Percentiles rank a stretch among this genome's conserved stretches.
phyloP scores from a whole-genome alignment of 805 yeast species.

The Candida schatavii region DNA sequence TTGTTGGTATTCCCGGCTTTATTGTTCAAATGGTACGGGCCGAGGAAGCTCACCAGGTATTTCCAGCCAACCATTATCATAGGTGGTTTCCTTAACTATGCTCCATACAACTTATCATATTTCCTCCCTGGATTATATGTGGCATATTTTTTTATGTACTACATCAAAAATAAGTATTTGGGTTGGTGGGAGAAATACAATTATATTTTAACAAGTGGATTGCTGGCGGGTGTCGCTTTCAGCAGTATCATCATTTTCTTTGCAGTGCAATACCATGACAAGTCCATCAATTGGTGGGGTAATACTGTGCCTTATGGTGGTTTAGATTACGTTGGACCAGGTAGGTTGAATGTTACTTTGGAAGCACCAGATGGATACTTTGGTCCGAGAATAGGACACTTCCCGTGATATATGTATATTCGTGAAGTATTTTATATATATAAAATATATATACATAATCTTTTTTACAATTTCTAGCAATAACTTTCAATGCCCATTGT shows the following conservation, averaged over 20 bases:
- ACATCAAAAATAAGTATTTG: slow-evolving; percentile 23
- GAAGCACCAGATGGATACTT: slow-evolving; percentile 30
- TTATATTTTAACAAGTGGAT: slow-evolving; percentile 23
- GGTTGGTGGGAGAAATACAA: slow-evolving; percentile 37
- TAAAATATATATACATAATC: no score
- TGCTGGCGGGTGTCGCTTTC: slow-evolving; percentile 35
- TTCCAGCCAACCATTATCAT: slow-evolving; percentile 33
- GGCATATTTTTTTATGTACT: slow-evolving; percentile 25
- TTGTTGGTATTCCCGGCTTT: slow-evolving; percentile 21
- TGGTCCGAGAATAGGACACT: no score
- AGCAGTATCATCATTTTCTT: slow-evolving; percentile 33
- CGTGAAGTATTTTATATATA: no score
- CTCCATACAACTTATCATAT: slow-evolving; percentile 34
- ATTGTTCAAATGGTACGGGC: slow-evolving; percentile 13
- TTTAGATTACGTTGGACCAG: slow-evolving; percentile 1
- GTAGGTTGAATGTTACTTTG: background rate
- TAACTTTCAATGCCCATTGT: no score
- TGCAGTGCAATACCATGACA: slow-evolving; percentile 19
- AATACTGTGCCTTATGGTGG: slow-evolving; percentile 16
- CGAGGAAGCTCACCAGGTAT: slow-evolving; percentile 18
- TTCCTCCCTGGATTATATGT: slow-evolving; percentile 26
- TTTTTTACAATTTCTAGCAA: no score
- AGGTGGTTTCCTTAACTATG: slow-evolving; percentile 28
- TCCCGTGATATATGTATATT: no score
- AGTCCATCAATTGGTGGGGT: slow-evolving; percentile 32